Conservation (phyloP, 129 eudicot species). For the Escallonia herrerae region DNA sequence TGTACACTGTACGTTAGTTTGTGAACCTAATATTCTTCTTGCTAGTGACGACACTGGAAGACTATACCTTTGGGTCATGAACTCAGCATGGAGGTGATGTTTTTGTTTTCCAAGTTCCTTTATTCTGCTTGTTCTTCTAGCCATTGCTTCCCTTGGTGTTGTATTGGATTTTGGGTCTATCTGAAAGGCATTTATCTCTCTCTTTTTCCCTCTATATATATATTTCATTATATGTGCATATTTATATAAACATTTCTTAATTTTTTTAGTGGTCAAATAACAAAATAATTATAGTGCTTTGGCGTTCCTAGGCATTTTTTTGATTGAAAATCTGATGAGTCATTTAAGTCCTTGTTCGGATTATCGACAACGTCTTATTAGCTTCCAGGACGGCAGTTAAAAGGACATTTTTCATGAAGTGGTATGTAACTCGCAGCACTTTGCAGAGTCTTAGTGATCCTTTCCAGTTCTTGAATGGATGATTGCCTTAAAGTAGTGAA, state of each 20-base stretch:
- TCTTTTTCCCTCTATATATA: not conserved
- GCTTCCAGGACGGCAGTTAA: not conserved
- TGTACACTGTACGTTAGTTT: conserved; percentile 64
- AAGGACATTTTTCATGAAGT: too few species aligned
- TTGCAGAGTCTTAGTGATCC: not conserved
- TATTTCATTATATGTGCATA: too few species aligned
- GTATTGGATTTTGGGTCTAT: not conserved
- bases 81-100: conserved; percentile 78
- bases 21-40: conserved; percentile 66
- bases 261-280: not conserved
- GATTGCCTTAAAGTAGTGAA: not conserved
- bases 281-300: not conserved
- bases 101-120: conserved; percentile 2
- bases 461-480: not conserved
- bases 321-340: too few species aligned
- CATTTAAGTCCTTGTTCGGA: not conserved
- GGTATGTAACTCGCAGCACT: too few species aligned
- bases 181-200: not conserved
- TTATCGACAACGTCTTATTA: not conserved
- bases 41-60: conserved; percentile 78
- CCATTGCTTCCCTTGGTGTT: not conserved
- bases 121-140: not conserved
- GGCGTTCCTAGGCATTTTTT: not conserved
- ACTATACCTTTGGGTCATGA: conserved; percentile 86
- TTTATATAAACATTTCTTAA: too few species aligned